phyloP scores from a whole-genome alignment of 176 grass and related monocot genomes.

The barley (Hordeum vulgare) region MorexV3_pseudomolecules_assembly NC_058519.1:640417269-640417768 shows the following conservation, averaged over 20 bases:
- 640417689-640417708: neutral
- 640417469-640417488: constrained; percentile 11
- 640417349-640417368: neutral
- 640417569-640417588: constrained; percentile 89
- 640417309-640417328: neutral
- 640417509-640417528: constrained; percentile 72
- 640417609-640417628: neutral
- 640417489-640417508: constrained; percentile 87
- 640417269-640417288: neutral
- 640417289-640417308: neutral
- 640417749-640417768: neutral
- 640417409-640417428: neutral
- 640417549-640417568: constrained; percentile 99
- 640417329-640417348: neutral
- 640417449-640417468: constrained; percentile 6
- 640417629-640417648: neutral
- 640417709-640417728: neutral
- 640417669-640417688: neutral
- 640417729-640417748: neutral
- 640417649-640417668: neutral
- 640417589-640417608: constrained; percentile 64
- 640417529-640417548: constrained; percentile 97
- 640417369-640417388: neutral
- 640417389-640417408: no score
- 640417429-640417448: neutral